phyloP scores from a whole-genome alignment of 139 green algal genomes.

The Chlorella sp. region DNA sequence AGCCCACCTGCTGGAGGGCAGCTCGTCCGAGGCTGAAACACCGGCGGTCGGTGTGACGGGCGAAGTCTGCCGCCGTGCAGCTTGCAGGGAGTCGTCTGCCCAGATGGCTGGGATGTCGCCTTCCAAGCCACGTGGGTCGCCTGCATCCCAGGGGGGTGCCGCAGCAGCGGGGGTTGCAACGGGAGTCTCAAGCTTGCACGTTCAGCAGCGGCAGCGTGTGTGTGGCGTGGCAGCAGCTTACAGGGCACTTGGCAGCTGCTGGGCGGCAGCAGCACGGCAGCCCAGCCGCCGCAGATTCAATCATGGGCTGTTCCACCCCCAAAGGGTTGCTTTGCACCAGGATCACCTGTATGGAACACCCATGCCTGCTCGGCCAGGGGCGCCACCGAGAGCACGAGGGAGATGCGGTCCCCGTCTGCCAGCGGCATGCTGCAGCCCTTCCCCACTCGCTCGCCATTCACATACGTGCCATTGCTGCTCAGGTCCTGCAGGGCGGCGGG shows the following conservation, averaged over 20 bases:
- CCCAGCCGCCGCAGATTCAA: too few species aligned
- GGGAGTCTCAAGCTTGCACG: too few species aligned
- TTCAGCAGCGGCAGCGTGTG: neutral
- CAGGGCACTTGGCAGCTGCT: too few species aligned
- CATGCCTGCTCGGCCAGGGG: slow-evolving; percentile 66
- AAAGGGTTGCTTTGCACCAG: neutral
- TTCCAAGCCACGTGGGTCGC: neutral
- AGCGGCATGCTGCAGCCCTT: slow-evolving; percentile 34
- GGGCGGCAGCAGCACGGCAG: too few species aligned
- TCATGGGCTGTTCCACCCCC: too few species aligned
- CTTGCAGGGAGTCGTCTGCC: neutral
- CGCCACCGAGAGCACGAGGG: slow-evolving; percentile 67
- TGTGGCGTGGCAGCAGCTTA: neutral
- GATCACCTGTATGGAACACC: slow-evolving; percentile 35
- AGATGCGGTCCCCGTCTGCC: slow-evolving; percentile 58
- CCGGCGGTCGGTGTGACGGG: too few species aligned
- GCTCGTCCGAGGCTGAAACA: too few species aligned
- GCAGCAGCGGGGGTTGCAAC: too few species aligned
- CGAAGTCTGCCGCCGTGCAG: too few species aligned
- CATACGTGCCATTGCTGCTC: slow-evolving; percentile 71
- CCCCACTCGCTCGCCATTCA: slow-evolving; percentile 55
- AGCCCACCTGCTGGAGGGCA: too few species aligned
- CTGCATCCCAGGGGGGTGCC: neutral
- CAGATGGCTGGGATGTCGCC: neutral
- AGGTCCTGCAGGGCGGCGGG: slow-evolving; percentile 48